Evolutionary conservation across 768 basidiomycete genomes (phyloP).

Genomic region (Boletus bicolor): DNA sequence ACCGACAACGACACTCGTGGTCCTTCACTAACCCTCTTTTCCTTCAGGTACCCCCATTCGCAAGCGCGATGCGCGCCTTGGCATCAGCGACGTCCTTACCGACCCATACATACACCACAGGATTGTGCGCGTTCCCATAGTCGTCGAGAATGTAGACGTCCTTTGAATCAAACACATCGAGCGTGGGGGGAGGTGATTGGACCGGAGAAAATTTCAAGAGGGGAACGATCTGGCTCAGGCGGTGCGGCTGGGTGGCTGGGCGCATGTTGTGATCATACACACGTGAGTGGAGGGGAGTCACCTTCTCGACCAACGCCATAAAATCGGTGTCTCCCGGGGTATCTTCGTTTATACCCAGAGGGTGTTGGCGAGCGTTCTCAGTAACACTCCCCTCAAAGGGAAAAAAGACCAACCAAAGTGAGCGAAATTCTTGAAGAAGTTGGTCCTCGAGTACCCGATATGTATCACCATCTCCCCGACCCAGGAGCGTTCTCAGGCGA

Average conservation of each 20-base stretch:
- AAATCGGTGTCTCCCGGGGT: conserved; percentile 45
- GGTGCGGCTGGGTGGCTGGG: conserved; percentile 32
- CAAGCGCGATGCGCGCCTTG: conserved; percentile 48
- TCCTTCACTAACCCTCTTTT: conserved; percentile 27
- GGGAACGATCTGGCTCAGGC: conserved; percentile 47
- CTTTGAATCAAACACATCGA: conserved; percentile 39
- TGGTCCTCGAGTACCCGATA: conserved; percentile 38
- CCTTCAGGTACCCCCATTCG: conserved; percentile 51
- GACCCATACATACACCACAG: conserved; percentile 58
- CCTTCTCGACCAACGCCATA: conserved; percentile 40
- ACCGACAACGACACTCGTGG: conserved; percentile 20
- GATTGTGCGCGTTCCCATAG: conserved; percentile 28
- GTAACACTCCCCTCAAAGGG: neutral
- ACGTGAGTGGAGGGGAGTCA: conserved; percentile 12
- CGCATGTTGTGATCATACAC: conserved; percentile 3
- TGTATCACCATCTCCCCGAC: conserved; percentile 57
- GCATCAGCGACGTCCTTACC: conserved; percentile 44
- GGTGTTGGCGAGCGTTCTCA: neutral
- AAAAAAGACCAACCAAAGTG: conserved; percentile 44
- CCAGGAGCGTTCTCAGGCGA: conserved; percentile 55
- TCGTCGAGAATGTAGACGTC: conserved; percentile 55
- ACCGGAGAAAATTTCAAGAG: conserved; percentile 37
- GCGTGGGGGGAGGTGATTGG: conserved; percentile 12
- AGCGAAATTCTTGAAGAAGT: conserved; percentile 40
- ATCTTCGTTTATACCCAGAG: conserved; percentile 45